These are phyloP conservation scores for Podospora tetraspora DNA, from an alignment of 495 filamentous ascomycete species.

Conservation along the genomic window DNA sequence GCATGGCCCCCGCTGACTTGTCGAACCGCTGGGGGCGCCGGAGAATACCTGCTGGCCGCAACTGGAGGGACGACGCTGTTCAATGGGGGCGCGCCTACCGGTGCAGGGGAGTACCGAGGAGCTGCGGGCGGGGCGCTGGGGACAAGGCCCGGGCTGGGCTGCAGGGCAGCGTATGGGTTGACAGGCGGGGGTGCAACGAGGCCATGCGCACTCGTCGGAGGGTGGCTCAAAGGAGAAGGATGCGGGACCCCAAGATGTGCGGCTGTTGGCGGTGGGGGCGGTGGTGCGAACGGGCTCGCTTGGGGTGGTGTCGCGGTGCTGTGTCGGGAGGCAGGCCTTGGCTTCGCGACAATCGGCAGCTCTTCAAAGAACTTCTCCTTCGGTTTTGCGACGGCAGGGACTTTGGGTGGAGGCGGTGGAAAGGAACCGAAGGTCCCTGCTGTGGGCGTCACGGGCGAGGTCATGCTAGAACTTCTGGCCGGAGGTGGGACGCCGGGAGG, in stretches of 20 bases:
- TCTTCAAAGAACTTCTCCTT: conserved; percentile 80
- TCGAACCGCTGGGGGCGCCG: conserved; percentile 41
- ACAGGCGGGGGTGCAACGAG: conserved; percentile 53
- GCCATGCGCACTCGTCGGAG: conserved; percentile 27
- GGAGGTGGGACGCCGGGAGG: conserved; percentile 43
- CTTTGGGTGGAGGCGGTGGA: conserved; percentile 27
- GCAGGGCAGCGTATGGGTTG: conserved; percentile 56
- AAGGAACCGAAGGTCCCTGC: conserved; percentile 29
- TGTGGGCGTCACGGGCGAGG: conserved; percentile 35
- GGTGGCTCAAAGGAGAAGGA: conserved; percentile 20
- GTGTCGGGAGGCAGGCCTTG: conserved; percentile 46
- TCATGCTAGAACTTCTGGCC: conserved; percentile 59
- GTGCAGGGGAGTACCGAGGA: conserved; percentile 59
- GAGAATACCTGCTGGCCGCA: conserved; percentile 47
- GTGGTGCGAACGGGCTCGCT: conserved; percentile 30
- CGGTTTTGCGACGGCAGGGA: conserved; percentile 30
- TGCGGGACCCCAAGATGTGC: neutral
- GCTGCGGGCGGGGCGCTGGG: conserved; percentile 39
- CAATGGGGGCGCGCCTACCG: conserved; percentile 36
- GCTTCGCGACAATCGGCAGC: conserved; percentile 60
- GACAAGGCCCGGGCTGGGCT: conserved; percentile 34
- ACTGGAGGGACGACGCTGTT: conserved; percentile 36
- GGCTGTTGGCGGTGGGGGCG: neutral
- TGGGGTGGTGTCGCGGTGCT: conserved; percentile 36
- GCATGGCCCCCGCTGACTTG: conserved; percentile 39